Conservation (phyloP, 352 stramenopile genomes). For the Pythium vanterpoolii region DNA sequence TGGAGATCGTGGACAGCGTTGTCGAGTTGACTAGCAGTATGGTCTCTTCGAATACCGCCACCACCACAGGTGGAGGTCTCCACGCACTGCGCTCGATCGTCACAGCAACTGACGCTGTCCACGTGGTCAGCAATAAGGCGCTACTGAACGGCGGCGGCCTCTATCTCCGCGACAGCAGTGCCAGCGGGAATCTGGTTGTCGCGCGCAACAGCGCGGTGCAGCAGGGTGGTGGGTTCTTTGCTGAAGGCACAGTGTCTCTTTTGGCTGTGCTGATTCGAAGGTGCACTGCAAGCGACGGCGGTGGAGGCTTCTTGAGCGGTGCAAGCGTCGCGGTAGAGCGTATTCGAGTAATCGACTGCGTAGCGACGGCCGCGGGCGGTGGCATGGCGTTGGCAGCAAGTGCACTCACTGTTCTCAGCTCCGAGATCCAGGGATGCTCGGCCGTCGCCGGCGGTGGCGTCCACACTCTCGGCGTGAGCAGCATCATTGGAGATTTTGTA, state of each 20-base stretch:
- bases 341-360: slow-evolving; percentile 3
- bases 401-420: neutral
- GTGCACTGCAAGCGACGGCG: slow-evolving; percentile 16
- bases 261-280: neutral
- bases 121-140: slow-evolving; percentile 4
- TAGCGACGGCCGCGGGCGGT: slow-evolving; percentile 10
- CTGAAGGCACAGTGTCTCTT: neutral
- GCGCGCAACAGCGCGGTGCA: neutral
- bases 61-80: slow-evolving; percentile 3
- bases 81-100: neutral
- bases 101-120: neutral
- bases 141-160: slow-evolving; percentile 4
- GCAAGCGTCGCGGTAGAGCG: neutral
- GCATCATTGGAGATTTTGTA: neutral
- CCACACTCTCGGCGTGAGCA: neutral
- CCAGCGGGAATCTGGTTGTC: neutral
- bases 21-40: slow-evolving; percentile 1
- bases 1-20: neutral
- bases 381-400: slow-evolving; percentile 19
- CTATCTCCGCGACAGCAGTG: neutral
- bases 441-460: slow-evolving; percentile 18
- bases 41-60: slow-evolving; percentile 4
- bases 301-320: neutral
- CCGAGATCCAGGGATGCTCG: slow-evolving; percentile 3
- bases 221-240: slow-evolving; percentile 14